Evolutionary conservation across 208 protist genomes (phyloP), one percentile per base, ranked within the genome.

Genomic region (Leishmania major): DNA sequence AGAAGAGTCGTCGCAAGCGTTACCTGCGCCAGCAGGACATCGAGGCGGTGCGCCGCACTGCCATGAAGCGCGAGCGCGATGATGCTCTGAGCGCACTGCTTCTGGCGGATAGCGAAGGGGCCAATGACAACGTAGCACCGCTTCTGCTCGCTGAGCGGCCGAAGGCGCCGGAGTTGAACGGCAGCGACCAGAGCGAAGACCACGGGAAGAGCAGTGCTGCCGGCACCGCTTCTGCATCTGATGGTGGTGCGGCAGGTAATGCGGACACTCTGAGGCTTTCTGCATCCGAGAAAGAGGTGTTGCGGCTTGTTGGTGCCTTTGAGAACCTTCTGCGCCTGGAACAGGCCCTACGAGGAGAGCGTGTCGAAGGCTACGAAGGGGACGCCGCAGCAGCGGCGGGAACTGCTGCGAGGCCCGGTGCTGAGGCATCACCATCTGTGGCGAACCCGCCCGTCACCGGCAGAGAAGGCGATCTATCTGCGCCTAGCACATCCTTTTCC

Each of bases 1-100:
- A 96, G 82, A 94, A 95, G 80, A 96, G 86, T 75, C 89, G 91
- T 15, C 87, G 91, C 43, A 86, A 89, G 77, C 90, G 90, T 35
- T 94, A 94, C 77, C 87, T 90, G 82, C 92, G 93, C 31, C 74
- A 89, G 82, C 87, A 93, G 74, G 92, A 97, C 80, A 87, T 92
- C 45, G 89, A 91, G 47, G 89, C 93, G 62, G 80, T 97, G 51
- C 84, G 84, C 31, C 78, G 88, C 37, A 98, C 95, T 28, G 88
- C 84, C 49, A 98, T 98, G 95, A 95, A 96, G 83, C 92, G 93
- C 28, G 95, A 97, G 78, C 90, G 95, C 25, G 92, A 97, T 72
- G 90, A 92, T 15, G 93, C 95, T 37, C 79, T 98, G 47, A 90
- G 90, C 76, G 75, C 85, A 11, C 84, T 97, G 55, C 60, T 95